Percentiles rank a stretch among this genome's conserved stretches.
These are phyloP conservation scores for Cucurbita maxima DNA, from an alignment of 306 rosid species.

Conservation along the genomic window DNA sequence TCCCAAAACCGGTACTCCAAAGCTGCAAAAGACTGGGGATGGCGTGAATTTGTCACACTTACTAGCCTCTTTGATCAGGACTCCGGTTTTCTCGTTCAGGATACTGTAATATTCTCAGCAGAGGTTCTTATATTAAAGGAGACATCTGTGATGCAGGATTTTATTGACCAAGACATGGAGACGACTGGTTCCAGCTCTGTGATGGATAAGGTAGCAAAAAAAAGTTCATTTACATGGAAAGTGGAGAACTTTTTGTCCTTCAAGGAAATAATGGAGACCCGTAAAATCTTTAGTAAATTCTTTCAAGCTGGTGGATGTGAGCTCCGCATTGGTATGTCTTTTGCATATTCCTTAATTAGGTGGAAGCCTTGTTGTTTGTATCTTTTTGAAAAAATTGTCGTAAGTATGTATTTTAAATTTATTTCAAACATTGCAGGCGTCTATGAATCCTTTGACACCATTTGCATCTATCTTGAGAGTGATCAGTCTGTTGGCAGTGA, in stretches of 20 bases:
- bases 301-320: slow-evolving; percentile 99
- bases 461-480: slow-evolving; percentile 96
- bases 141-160: slow-evolving; percentile 81
- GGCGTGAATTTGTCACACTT: slow-evolving; percentile 99
- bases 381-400: slow-evolving; percentile 9
- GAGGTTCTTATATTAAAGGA: slow-evolving; percentile 97
- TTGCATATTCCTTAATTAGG: slow-evolving; percentile 8
- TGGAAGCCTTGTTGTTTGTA: slow-evolving; percentile 12
- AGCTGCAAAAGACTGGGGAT: slow-evolving; percentile 99
- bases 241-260: slow-evolving; percentile 95
- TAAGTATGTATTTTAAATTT: background rate
- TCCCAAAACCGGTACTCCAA: slow-evolving; percentile 99
- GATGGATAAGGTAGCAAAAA: slow-evolving; percentile 36
- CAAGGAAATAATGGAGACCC: slow-evolving; percentile 97
- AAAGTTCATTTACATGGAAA: slow-evolving; percentile 93
- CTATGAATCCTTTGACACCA: slow-evolving; percentile 94
- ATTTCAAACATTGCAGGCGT: slow-evolving; percentile 43
- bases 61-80: slow-evolving; percentile 99
- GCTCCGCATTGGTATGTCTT: slow-evolving; percentile 87
- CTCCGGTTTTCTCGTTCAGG: slow-evolving; percentile 94
- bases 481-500: slow-evolving; percentile 92
- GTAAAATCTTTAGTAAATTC: slow-evolving; percentile 96
- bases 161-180: slow-evolving; percentile 50
- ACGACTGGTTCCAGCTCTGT: slow-evolving; percentile 27
- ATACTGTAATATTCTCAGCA: slow-evolving; percentile 89